Evolutionary conservation across 192 early-diverging fungal genomes (phyloP), one percentile per base, ranked within the genome.

Genomic region (Spinellus fusiger): DNA sequence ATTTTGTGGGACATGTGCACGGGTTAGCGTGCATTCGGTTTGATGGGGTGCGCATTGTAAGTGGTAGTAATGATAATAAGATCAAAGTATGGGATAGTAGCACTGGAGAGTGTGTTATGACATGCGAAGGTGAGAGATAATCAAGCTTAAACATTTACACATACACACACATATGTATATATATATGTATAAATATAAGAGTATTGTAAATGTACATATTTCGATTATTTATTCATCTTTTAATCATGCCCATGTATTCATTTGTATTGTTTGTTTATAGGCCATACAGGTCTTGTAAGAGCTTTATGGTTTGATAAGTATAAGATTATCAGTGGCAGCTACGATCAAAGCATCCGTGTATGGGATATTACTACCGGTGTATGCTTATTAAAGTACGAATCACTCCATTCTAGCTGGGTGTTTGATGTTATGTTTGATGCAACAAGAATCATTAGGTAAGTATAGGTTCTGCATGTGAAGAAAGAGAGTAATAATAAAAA

Each of bases 11-110:
- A 5, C 92, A 97, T 70, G 64, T 71, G 2, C 80, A 88, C 7
- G 93, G 94, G 13, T 81, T 98, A 5, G 95, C 94, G 0, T 93
- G 93, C 54, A 77, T 98, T n/a, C 90, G 93, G 57, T 93, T 89
- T 77, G 92, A 98, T 61, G 94, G 90, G 22, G 74, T 75, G 6
- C 65, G 77, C 18, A 89, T 96, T 57, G 85, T 91, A 22, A 89
- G 89, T 22, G 95, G 95, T 29, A 87, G 87, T 32, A 90, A 85
- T 58, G 90, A 92, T 70, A 65, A 79, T 26, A 78, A 84, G 1
- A 91, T 96, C 61, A 86, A 87, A 57, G 75, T 96, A 15, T 93
- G 91, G 90, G 77, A 88, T 67, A 74, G 73, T 6, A 62, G 66
- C 61, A 82, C 86, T 6, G 89, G 86, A 26, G 61, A 64, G 9